Conservation (phyloP, 768 basidiomycete genomes). For the Russula sp. region DNA sequence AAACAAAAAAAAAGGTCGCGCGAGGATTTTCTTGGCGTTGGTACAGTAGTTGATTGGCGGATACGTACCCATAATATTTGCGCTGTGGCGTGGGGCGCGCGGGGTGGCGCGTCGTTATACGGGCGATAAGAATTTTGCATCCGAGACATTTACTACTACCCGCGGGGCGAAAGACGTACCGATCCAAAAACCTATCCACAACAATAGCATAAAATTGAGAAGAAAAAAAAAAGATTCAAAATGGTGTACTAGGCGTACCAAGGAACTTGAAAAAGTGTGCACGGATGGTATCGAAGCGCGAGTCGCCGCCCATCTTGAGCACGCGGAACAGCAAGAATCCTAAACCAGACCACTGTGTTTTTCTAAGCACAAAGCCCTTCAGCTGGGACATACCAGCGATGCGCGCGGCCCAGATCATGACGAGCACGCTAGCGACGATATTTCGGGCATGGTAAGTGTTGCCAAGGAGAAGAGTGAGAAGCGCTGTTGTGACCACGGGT, state of each 20-base stretch:
- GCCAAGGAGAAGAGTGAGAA: conserved; percentile 55
- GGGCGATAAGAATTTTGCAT: not conserved
- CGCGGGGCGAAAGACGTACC: not conserved
- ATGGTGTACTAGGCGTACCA: too few relatives aligned
- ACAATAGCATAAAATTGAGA: not conserved
- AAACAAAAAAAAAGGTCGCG: not conserved
- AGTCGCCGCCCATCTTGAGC: conserved; percentile 57
- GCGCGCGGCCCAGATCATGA: conserved; percentile 60
- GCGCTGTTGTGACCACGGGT: conserved; percentile 30
- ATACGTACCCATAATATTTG: conserved; percentile 2
- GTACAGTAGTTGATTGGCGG: too few relatives aligned
- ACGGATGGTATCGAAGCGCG: conserved; percentile 60
- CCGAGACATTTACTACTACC: not conserved
- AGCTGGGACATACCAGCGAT: conserved; percentile 36
- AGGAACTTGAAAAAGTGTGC: conserved; percentile 59
- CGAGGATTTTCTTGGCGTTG: too few relatives aligned
- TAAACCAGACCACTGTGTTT: conserved; percentile 8
- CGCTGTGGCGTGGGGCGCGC: too few relatives aligned
- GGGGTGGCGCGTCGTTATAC: too few relatives aligned
- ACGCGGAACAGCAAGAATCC: conserved; percentile 67
- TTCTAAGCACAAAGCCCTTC: too few relatives aligned
- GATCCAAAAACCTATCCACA: conserved; percentile 3
- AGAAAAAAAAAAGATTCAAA: too few relatives aligned
- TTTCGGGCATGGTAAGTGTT: conserved; percentile 54
- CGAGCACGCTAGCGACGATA: conserved; percentile 47